Evolutionary conservation across 2,329 filamentous ascomycete species (phyloP).

Genomic region (Thyridium curvatum): DNA sequence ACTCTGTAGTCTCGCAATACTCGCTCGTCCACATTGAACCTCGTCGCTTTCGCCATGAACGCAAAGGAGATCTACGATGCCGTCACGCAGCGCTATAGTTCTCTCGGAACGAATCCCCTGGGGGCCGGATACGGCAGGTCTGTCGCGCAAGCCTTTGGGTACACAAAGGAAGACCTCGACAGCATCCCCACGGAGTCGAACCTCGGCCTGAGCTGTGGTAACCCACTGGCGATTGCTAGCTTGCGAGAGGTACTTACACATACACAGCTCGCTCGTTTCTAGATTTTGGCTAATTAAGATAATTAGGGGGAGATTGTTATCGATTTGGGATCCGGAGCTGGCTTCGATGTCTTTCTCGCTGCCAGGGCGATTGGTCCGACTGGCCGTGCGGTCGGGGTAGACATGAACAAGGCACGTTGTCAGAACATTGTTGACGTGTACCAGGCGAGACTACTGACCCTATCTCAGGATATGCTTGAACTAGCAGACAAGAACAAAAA

Average conservation of each 20-base stretch:
- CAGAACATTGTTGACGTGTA: neutral
- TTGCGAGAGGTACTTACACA: slow-evolving; percentile 29
- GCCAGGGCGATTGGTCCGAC: slow-evolving; percentile 38
- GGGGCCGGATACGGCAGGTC: slow-evolving; percentile 24
- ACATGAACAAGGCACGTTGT: slow-evolving; percentile 48
- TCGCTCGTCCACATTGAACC: too few species aligned
- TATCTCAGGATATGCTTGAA: slow-evolving; percentile 44
- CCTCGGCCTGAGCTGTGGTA: slow-evolving; percentile 48
- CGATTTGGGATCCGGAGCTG: slow-evolving; percentile 51
- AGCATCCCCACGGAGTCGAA: slow-evolving; percentile 41
- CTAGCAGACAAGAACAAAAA: slow-evolving; percentile 38
- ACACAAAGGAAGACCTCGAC: slow-evolving; percentile 38
- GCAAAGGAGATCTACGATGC: slow-evolving; percentile 24
- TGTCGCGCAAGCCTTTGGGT: slow-evolving; percentile 47
- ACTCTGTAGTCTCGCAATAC: too few species aligned
- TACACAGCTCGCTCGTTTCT: neutral
- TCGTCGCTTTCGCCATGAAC: slow-evolving; percentile 12
- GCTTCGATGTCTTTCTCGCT: slow-evolving; percentile 52
- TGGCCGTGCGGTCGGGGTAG: slow-evolving; percentile 48
- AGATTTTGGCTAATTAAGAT: neutral
- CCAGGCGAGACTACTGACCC: neutral
- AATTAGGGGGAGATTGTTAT: slow-evolving; percentile 50
- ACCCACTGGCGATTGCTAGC: slow-evolving; percentile 41
- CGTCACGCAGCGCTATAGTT: slow-evolving; percentile 27
- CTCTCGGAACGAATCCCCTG: slow-evolving; percentile 14